A percentile compares a stretch with the other conserved stretches of the same genome.
These are phyloP conservation scores for Quercus aquifolioides DNA, from an alignment of 306 rosid genomes.

Conservation along the genomic window DNA sequence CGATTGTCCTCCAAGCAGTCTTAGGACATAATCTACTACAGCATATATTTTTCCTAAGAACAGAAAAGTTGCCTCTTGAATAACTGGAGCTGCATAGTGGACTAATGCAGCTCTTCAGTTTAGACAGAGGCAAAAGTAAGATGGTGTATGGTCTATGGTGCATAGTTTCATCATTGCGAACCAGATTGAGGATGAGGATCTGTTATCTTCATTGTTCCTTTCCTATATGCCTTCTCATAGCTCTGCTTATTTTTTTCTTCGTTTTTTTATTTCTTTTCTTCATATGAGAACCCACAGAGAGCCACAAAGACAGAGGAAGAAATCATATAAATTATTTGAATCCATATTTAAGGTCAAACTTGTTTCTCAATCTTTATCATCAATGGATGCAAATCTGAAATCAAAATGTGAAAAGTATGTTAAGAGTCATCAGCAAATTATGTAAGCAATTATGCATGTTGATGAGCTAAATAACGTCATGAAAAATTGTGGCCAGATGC, in stretches of 20 bases:
- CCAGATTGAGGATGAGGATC: background rate
- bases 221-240: background rate
- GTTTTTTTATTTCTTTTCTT: background rate
- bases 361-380: background rate
- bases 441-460: background rate
- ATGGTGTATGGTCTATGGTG: background rate
- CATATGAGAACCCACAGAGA: background rate
- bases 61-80: background rate
- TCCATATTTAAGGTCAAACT: background rate
- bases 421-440: background rate
- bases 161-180: background rate
- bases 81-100: background rate
- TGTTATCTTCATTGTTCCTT: background rate
- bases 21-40: background rate
- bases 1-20: conserved; percentile 7
- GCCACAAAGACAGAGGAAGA: background rate
- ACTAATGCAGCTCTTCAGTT: background rate
- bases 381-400: background rate
- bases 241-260: background rate
- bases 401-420: background rate
- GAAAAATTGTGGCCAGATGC: background rate
- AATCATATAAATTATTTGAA: background rate
- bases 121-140: background rate
- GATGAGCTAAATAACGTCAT: background rate
- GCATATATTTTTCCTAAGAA: background rate